phyloP scores from a whole-genome alignment of 169 alveolate genomes.

The Plasmodium fragile region DNA sequence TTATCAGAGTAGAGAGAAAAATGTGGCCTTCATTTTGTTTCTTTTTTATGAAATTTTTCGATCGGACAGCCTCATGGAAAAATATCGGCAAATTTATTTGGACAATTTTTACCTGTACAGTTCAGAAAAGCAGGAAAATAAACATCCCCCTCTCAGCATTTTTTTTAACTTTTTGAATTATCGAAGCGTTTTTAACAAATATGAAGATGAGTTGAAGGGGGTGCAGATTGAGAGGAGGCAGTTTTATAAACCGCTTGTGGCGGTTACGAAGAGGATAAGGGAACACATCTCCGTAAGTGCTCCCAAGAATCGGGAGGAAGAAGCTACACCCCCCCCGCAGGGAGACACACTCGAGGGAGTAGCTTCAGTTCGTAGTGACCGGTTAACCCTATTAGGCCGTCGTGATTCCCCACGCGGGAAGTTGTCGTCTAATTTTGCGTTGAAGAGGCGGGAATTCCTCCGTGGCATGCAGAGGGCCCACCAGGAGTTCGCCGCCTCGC shows the following conservation, averaged over 20 bases:
- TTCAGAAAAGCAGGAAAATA: neutral
- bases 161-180: constrained; percentile 49
- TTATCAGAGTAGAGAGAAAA: neutral
- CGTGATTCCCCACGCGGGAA: neutral
- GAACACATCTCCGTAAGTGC: neutral
- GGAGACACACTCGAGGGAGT: neutral
- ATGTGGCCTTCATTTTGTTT: neutral
- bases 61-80: constrained; percentile 16
- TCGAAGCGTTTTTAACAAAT: constrained; percentile 39
- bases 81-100: constrained; percentile 9
- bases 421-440: neutral
- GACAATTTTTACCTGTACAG: constrained; percentile 35
- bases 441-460: neutral
- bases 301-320: neutral
- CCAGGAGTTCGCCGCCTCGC: neutral
- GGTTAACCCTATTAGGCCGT: neutral
- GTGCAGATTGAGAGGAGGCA: constrained; percentile 7
- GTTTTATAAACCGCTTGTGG: neutral
- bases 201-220: constrained; percentile 35
- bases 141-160: neutral
- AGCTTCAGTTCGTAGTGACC: neutral
- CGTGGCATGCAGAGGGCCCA: neutral
- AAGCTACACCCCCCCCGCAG: neutral
- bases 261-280: neutral
- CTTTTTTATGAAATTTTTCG: constrained; percentile 28